phyloP scores from a whole-genome alignment of 2,329 filamentous ascomycete species.

The Epichloe aotearoae region DNA sequence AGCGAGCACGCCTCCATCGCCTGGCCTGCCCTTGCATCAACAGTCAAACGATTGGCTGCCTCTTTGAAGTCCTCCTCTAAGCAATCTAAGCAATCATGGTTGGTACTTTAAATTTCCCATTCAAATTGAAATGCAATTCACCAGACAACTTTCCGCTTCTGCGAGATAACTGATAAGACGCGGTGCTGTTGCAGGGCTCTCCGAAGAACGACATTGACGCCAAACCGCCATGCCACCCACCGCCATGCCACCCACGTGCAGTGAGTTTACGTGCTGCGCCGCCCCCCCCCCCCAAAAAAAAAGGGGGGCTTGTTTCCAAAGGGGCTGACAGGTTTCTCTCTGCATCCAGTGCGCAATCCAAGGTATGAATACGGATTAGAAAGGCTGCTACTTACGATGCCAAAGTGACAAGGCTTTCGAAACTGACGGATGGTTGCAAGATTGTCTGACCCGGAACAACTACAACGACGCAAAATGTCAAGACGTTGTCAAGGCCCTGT shows the following conservation, averaged over 20 bases:
- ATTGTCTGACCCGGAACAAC: conserved; percentile 70
- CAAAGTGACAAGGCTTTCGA: background rate
- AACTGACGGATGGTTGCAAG: conserved; percentile 29
- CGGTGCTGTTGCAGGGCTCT: conserved; percentile 5
- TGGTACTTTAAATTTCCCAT: background rate
- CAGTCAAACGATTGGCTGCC: too few relatives aligned
- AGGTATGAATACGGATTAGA: conserved; percentile 42
- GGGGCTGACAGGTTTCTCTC: conserved; percentile 2
- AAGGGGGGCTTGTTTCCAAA: too few relatives aligned
- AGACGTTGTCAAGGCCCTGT: conserved; percentile 66
- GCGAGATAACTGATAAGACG: background rate
- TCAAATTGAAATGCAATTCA: background rate
- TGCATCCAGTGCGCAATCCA: conserved; percentile 69
- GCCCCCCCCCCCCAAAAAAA: rapidly evolving
- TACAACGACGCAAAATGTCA: conserved; percentile 81
- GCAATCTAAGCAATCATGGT: background rate
- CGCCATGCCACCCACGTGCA: conserved; percentile 75
- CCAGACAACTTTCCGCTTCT: background rate
- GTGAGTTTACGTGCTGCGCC: conserved; percentile 32
- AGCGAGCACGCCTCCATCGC: too few relatives aligned
- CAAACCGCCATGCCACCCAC: conserved; percentile 72
- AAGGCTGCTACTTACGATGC: background rate
- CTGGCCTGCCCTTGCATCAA: too few relatives aligned
- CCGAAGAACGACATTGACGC: conserved; percentile 58
- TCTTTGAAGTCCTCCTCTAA: too few relatives aligned